These are phyloP conservation scores for Solanum appendiculatum DNA, from an alignment of 257 asterid genomes.

Conservation along the genomic window DNA sequence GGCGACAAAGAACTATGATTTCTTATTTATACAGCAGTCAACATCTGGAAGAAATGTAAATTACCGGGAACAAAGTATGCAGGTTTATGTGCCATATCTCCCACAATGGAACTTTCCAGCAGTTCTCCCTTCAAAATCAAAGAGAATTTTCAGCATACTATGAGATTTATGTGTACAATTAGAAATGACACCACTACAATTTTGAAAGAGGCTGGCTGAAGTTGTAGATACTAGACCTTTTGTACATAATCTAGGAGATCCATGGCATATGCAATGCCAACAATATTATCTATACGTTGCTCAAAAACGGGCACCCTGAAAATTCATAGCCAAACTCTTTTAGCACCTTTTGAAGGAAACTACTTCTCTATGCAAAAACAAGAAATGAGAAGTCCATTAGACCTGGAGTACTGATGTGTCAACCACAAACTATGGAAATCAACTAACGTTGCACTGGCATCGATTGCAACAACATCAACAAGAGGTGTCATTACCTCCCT, in stretches of 20 bases:
- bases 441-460: constrained; percentile 77
- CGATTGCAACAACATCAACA: constrained; percentile 94
- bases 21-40: background rate
- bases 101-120: constrained; percentile 77
- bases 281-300: constrained; percentile 94
- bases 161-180: constrained; percentile 29
- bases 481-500: constrained; percentile 99
- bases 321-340: constrained; percentile 5
- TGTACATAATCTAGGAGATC: constrained; percentile 92
- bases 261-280: constrained; percentile 98
- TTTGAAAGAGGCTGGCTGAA: background rate
- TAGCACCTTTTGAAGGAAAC: background rate
- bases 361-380: background rate
- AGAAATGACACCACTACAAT: constrained; percentile 15
- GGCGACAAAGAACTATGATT: background rate
- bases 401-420: constrained; percentile 97
- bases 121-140: constrained; percentile 91
- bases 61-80: constrained; percentile 99
- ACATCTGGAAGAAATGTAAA: background rate
- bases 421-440: constrained; percentile 95
- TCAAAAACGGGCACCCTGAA: constrained; percentile 96
- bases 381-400: constrained; percentile 7
- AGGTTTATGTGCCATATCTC: constrained; percentile 95
- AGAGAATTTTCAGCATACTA: constrained; percentile 45
- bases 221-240: constrained; percentile 48